Evolutionary conservation across 192 early-diverging fungal species (phyloP).

Genomic region (Entomortierella beljakovae): DNA sequence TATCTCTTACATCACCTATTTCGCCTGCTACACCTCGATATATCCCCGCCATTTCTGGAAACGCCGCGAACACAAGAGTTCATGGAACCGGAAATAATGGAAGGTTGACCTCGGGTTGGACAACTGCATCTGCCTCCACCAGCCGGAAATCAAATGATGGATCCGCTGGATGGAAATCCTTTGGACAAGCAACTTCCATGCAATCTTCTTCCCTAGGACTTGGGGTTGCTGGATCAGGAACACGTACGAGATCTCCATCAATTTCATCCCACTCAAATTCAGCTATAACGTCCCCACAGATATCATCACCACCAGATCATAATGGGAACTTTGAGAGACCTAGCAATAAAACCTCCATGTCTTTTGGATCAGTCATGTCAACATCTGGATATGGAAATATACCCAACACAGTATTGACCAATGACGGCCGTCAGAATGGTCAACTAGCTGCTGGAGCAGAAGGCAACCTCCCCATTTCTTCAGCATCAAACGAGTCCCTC

Average conservation of each 20-base stretch:
- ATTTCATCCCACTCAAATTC: background rate
- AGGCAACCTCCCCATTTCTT: no score
- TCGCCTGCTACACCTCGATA: conserved; percentile 45
- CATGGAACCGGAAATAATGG: conserved; percentile 2
- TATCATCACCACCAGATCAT: background rate
- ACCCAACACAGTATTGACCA: no score
- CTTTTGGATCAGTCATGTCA: no score
- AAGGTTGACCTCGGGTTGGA: conserved; percentile 5
- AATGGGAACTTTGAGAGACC: background rate
- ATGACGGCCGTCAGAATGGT: no score
- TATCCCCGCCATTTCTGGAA: conserved; percentile 40
- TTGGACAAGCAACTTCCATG: background rate
- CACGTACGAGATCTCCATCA: conserved; percentile 1
- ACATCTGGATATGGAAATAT: no score
- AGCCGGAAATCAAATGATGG: background rate
- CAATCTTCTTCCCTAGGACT: background rate
- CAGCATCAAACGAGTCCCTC: background rate
- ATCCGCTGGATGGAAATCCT: background rate
- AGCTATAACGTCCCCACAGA: background rate
- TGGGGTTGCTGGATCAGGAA: background rate
- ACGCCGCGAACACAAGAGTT: background rate
- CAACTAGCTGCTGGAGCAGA: no score
- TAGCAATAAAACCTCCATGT: no score
- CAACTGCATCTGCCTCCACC: background rate
- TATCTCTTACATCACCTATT: conserved; percentile 2